A percentile compares a stretch with the other conserved stretches of the same genome.
Conservation (phyloP, 176 grass and related monocot species). For the Neostapfia colusana region DNA sequence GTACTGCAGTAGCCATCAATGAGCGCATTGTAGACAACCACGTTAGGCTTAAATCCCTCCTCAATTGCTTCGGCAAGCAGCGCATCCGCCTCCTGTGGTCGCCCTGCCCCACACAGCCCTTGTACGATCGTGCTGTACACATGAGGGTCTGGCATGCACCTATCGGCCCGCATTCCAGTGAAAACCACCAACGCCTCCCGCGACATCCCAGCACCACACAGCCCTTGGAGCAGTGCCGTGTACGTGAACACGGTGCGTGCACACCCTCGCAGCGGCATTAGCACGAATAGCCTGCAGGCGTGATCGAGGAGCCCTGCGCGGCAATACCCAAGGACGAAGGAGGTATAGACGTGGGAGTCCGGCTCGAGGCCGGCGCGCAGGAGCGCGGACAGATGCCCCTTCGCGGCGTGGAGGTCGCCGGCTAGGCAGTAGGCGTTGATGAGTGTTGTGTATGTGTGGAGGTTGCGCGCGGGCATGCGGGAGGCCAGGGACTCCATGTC, state of each 20-base stretch:
- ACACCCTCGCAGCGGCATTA: conserved; percentile 82
- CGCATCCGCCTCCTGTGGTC: conserved; percentile 52
- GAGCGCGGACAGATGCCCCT: conserved; percentile 61
- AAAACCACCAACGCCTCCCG: conserved; percentile 60
- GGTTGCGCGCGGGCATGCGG: conserved; percentile 58
- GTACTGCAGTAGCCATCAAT: conserved; percentile 83
- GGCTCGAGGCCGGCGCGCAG: conserved; percentile 51
- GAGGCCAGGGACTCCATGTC: conserved; percentile 69
- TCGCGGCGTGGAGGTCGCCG: conserved; percentile 61
- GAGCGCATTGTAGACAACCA: conserved; percentile 77
- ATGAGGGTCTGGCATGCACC: conserved; percentile 52
- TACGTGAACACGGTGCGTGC: conserved; percentile 61
- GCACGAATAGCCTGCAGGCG: conserved; percentile 69
- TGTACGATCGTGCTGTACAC: conserved; percentile 71
- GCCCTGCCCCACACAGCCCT: conserved; percentile 64
- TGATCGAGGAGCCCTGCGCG: conserved; percentile 49
- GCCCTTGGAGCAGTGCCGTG: conserved; percentile 64
- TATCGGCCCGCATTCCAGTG: conserved; percentile 47
- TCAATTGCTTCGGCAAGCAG: conserved; percentile 52
- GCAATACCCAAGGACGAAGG: conserved; percentile 73
- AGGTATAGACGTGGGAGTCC: conserved; percentile 73
- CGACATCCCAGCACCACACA: conserved; percentile 53
- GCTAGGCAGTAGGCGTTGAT: conserved; percentile 82
- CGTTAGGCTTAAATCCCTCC: conserved; percentile 60
- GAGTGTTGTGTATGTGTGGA: conserved; percentile 75